A percentile compares a stretch with the other conserved stretches of the same genome.
These are phyloP conservation scores for Entomophthora muscae DNA, from an alignment of 371 early-diverging fungal genomes.

Conservation along the genomic window DNA sequence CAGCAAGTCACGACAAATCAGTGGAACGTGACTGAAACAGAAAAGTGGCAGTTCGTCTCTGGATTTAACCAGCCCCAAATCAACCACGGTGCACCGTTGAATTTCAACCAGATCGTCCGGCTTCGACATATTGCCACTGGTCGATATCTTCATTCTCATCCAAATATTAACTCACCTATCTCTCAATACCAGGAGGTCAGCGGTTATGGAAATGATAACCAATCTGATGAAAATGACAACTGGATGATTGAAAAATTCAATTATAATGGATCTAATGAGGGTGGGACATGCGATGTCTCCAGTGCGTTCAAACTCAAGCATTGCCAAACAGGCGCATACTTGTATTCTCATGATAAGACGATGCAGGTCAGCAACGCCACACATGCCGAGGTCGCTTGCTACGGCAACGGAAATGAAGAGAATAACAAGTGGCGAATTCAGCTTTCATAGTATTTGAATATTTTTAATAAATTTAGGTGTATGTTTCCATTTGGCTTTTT, in stretches of 20 bases:
- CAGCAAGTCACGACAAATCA: slow-evolving; percentile 14
- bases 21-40: slow-evolving; percentile 19
- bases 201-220: slow-evolving; percentile 25
- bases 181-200: slow-evolving; percentile 41
- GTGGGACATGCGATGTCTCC: slow-evolving; percentile 24
- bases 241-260: slow-evolving; percentile 31
- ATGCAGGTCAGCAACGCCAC: slow-evolving; percentile 16
- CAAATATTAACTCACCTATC: slow-evolving; percentile 23
- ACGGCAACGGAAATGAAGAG: slow-evolving; percentile 26
- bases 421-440: slow-evolving; percentile 30
- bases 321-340: slow-evolving; percentile 22
- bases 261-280: slow-evolving; percentile 1
- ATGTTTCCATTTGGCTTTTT: no score
- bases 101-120: slow-evolving; percentile 30
- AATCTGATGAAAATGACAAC: slow-evolving; percentile 33
- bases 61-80: slow-evolving; percentile 10
- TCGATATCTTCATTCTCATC: slow-evolving; percentile 34
- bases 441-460: background rate
- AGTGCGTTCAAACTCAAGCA: slow-evolving; percentile 29
- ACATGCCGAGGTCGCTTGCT: slow-evolving; percentile 28
- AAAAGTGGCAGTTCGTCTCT: slow-evolving; percentile 33
- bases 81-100: slow-evolving; percentile 20
- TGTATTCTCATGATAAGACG: slow-evolving; percentile 24
- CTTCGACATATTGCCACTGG: slow-evolving; percentile 28
- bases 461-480: no score